Evolutionary conservation across 305 asterid genomes (phyloP).

Genomic region (Galium porrigens): DNA sequence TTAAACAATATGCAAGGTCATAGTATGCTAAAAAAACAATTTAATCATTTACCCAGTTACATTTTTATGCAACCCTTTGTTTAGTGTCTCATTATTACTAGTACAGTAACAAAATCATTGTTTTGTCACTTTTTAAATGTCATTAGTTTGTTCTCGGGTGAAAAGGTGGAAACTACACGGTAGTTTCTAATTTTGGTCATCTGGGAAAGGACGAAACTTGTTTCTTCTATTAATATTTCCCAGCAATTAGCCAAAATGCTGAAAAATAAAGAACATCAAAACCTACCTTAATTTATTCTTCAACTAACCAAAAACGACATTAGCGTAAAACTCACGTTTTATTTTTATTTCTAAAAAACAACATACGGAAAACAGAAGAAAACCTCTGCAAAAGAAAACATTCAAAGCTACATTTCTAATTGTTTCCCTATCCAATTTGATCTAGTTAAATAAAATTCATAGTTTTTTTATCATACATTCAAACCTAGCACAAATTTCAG

Average conservation of each 20-base stretch:
- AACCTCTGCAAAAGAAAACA: not conserved
- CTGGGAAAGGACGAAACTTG: not conserved
- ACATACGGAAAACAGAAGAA: not conserved
- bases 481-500: not conserved
- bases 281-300: not conserved
- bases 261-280: not conserved
- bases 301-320: conserved; percentile 12
- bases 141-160: not conserved
- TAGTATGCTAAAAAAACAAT: too few relatives aligned
- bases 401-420: not conserved
- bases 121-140: too few relatives aligned
- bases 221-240: not conserved
- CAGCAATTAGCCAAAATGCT: not conserved
- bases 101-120: too few relatives aligned
- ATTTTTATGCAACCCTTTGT: not conserved
- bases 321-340: conserved; percentile 12
- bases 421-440: not conserved
- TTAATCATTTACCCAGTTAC: too few relatives aligned
- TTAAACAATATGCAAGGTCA: too few relatives aligned
- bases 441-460: not conserved
- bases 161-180: not conserved
- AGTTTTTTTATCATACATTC: not conserved
- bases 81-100: not conserved
- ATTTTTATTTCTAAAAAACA: not conserved
- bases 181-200: not conserved